A percentile compares a stretch with the other conserved stretches of the same genome.
These are phyloP conservation scores for Microdochium bolleyi DNA, from an alignment of 2,329 filamentous ascomycete species.

Conservation along the genomic window DNA sequence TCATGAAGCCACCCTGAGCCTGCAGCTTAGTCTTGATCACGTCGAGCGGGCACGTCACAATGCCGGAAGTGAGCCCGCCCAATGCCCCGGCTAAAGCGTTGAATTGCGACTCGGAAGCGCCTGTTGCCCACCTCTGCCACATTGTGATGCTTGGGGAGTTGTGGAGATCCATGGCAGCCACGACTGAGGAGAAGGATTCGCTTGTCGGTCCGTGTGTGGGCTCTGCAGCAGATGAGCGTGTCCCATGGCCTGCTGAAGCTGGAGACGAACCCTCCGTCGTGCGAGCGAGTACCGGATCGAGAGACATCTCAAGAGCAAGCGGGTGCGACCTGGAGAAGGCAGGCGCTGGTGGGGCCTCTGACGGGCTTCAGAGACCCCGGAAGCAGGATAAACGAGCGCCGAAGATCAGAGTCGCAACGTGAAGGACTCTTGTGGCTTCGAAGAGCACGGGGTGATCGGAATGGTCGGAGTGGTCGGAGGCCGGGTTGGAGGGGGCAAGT, in stretches of 20 bases:
- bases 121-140: conserved; percentile 47
- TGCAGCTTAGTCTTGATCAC: conserved; percentile 99
- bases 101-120: conserved; percentile 56
- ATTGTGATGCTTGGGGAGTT: conserved; percentile 25
- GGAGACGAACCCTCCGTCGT: conserved; percentile 17
- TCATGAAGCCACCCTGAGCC: conserved; percentile 77
- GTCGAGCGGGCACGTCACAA: conserved; percentile 94
- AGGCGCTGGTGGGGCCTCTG: conserved; percentile 4
- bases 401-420: not conserved
- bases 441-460: not conserved
- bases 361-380: conserved; percentile 2
- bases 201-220: conserved; percentile 14
- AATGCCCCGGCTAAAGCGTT: conserved; percentile 82
- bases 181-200: conserved; percentile 12
- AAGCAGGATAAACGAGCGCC: not conserved
- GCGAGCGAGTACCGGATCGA: conserved; percentile 33
- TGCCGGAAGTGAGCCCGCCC: conserved; percentile 85
- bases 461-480: not conserved
- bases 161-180: conserved; percentile 18
- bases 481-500: conserved; percentile 17
- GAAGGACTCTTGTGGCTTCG: not conserved
- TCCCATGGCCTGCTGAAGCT: conserved; percentile 24
- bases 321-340: not conserved
- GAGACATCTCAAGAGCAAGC: conserved; percentile 36
- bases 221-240: conserved; percentile 15